Conservation (phyloP, 2,329 filamentous ascomycete genomes). For the Periconia sp. region DNA sequence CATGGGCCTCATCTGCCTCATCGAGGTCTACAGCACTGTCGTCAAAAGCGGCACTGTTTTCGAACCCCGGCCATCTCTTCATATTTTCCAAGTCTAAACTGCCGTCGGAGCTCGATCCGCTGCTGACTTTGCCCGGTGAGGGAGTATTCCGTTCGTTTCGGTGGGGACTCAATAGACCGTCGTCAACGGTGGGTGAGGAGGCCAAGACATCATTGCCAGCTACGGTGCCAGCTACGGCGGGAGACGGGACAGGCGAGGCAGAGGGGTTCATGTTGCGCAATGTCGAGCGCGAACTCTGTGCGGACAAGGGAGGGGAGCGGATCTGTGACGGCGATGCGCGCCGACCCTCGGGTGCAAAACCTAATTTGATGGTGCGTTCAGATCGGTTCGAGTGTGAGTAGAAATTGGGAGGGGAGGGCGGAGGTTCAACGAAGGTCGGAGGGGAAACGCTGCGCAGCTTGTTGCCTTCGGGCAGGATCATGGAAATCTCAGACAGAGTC, state of each 20-base stretch:
- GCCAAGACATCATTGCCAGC: conserved; percentile 27
- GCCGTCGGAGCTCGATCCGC: conserved; percentile 44
- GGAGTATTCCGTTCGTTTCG: conserved; percentile 18
- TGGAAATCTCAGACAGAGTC: conserved; percentile 88
- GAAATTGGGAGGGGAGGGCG: conserved; percentile 45
- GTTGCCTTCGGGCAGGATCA: conserved; percentile 75
- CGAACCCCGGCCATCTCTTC: conserved; percentile 37
- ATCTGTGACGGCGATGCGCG: conserved; percentile 31
- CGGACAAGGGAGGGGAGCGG: conserved; percentile 34
- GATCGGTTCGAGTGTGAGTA: conserved; percentile 28
- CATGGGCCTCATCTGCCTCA: conserved; percentile 27
- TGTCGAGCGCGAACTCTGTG: conserved; percentile 39
- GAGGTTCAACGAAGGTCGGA: conserved; percentile 48
- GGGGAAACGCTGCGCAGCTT: conserved; percentile 51
- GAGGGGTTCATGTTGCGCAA: conserved; percentile 34
- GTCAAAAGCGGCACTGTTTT: conserved; percentile 39
- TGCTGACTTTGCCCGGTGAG: conserved; percentile 33
- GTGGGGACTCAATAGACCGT: conserved; percentile 19
- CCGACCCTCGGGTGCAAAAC: conserved; percentile 29
- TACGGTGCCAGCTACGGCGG: not conserved
- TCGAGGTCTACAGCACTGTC: conserved; percentile 39
- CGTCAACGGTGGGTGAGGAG: conserved; percentile 37
- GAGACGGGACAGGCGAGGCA: conserved; percentile 10
- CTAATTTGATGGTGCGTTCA: conserved; percentile 24
- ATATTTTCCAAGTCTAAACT: conserved; percentile 49